A percentile compares a stretch with the other conserved stretches of the same genome.
Evolutionary conservation across 139 green algal species (phyloP).

Genomic region (Micractinium conductrix): DNA sequence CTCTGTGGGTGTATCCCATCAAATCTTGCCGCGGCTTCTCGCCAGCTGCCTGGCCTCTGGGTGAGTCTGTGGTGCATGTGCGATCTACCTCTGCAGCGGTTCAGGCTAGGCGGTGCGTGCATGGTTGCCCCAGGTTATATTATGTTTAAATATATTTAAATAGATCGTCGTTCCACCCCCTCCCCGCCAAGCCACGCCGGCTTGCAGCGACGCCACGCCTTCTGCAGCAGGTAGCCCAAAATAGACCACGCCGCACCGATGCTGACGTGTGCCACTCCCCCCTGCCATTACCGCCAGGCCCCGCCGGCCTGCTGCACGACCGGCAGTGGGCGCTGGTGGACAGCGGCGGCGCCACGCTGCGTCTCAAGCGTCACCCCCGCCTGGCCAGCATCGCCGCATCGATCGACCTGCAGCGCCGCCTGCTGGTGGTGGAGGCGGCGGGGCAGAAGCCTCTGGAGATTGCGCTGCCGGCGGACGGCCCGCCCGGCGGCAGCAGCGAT

Average conservation of each 20-base stretch:
- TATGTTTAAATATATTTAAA: too few relatives aligned
- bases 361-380: constrained; percentile 60
- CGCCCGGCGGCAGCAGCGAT: neutral
- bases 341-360: constrained; percentile 61
- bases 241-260: too few relatives aligned
- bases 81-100: too few relatives aligned
- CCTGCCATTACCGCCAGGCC: constrained; percentile 20
- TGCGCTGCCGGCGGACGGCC: neutral
- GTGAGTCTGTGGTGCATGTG: too few relatives aligned
- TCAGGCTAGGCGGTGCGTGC: too few relatives aligned
- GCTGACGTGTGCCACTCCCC: too few relatives aligned
- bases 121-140: too few relatives aligned
- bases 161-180: too few relatives aligned
- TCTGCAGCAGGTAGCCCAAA: too few relatives aligned
- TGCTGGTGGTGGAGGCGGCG: constrained; percentile 34
- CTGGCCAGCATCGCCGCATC: constrained; percentile 61
- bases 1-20: constrained; percentile 88
- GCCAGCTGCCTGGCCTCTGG: constrained; percentile 55
- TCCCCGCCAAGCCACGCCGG: too few relatives aligned
- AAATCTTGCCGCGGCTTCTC: constrained; percentile 79
- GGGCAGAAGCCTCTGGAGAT: constrained; percentile 2
- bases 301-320: constrained; percentile 84
- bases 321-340: constrained; percentile 85
- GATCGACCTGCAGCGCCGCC: constrained; percentile 56
- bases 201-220: too few relatives aligned